These are phyloP conservation scores for Hypoxylon rubiginosum DNA, from an alignment of 2,329 filamentous ascomycete species.

Conservation along the genomic window DNA sequence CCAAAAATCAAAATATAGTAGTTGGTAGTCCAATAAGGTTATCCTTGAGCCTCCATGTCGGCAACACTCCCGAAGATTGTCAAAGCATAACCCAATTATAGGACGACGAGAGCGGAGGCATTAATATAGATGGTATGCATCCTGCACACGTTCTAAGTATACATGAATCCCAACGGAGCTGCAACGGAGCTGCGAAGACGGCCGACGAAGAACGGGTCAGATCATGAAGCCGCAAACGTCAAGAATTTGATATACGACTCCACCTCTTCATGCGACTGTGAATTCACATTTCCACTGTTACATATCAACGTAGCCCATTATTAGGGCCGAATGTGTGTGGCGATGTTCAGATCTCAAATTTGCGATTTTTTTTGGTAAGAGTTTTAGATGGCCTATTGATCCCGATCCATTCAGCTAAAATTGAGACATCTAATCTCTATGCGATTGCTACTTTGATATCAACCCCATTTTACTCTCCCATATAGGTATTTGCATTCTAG, in stretches of 20 bases:
- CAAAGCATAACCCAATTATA: neutral
- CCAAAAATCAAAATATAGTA: slow-evolving; percentile 30
- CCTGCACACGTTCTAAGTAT: neutral
- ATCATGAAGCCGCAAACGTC: slow-evolving; percentile 8
- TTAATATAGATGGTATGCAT: neutral
- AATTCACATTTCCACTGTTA: slow-evolving; percentile 30
- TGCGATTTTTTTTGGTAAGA: too few species aligned
- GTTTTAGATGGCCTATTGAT: neutral
- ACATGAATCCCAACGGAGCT: neutral
- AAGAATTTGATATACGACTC: slow-evolving; percentile 19
- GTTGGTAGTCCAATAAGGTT: slow-evolving; percentile 35
- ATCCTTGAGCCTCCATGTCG: slow-evolving; percentile 17
- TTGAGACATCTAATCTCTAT: neutral
- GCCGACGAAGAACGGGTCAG: neutral
- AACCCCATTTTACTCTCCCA: neutral
- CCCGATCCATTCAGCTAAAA: neutral
- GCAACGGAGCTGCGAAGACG: neutral
- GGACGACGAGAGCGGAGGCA: neutral
- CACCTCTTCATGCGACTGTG: slow-evolving; percentile 25
- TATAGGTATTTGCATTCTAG: too few species aligned
- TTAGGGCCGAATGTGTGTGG: neutral
- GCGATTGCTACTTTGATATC: neutral
- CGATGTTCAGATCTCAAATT: neutral
- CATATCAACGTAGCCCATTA: slow-evolving; percentile 1
- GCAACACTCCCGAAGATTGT: slow-evolving; percentile 15